These are phyloP conservation scores for Lipomyces chichibuensis DNA, from an alignment of 805 yeast genomes.

Conservation along the genomic window DNA sequence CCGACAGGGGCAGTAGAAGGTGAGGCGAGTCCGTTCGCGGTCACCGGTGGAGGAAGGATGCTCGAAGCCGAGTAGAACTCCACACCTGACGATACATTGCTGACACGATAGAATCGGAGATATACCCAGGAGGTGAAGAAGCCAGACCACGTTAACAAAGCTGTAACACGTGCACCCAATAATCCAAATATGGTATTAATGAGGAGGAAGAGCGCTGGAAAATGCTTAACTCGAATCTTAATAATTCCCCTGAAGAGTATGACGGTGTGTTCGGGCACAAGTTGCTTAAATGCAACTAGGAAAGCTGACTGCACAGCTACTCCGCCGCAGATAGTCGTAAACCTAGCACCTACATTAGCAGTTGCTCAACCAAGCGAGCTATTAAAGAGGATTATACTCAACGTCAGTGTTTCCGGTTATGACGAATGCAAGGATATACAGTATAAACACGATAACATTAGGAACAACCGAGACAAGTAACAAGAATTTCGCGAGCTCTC, in stretches of 20 bases:
- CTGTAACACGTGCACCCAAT: slow-evolving; percentile 41
- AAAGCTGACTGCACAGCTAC: slow-evolving; percentile 61
- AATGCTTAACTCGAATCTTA: slow-evolving; percentile 50
- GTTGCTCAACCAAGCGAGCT: slow-evolving; percentile 8
- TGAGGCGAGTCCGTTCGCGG: slow-evolving; percentile 8
- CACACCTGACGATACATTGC: slow-evolving; percentile 8
- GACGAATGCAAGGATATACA: slow-evolving; percentile 28
- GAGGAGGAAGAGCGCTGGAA: slow-evolving; percentile 48
- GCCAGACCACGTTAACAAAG: slow-evolving; percentile 44
- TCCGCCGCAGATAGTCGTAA: slow-evolving; percentile 57
- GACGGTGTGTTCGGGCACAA: slow-evolving; percentile 64
- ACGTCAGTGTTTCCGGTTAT: slow-evolving; percentile 31
- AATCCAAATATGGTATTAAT: slow-evolving; percentile 40
- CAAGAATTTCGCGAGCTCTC: slow-evolving; percentile 55
- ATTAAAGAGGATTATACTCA: slow-evolving; percentile 26
- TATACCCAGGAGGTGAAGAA: slow-evolving; percentile 76
- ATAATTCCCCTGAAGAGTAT: slow-evolving; percentile 52
- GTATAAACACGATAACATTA: slow-evolving; percentile 45
- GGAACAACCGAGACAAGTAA: slow-evolving; percentile 47
- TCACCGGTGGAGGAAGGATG: slow-evolving; percentile 27
- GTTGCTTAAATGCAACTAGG: slow-evolving; percentile 66
- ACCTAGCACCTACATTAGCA: slow-evolving; percentile 35
- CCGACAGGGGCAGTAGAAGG: not conserved
- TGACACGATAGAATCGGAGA: slow-evolving; percentile 61
- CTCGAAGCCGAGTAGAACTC: slow-evolving; percentile 20